Conservation (phyloP, 1,284 basidiomycete genomes). For the Puccinia triticina region DNA sequence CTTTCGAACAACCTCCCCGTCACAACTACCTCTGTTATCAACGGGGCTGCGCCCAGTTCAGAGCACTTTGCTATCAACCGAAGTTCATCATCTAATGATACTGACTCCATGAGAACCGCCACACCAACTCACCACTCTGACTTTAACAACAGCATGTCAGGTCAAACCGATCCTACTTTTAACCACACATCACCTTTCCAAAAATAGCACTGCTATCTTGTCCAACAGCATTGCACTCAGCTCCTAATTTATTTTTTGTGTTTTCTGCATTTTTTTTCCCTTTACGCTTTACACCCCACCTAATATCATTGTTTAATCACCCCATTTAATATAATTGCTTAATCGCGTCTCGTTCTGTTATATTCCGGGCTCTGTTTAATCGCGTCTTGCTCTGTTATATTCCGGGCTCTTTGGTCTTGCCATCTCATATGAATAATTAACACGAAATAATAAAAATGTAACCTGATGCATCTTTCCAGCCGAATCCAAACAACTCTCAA, state of each 20-base stretch:
- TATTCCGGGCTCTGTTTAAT: too few relatives aligned
- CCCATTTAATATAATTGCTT: not conserved
- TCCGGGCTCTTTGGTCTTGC: too few relatives aligned
- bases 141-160: not conserved
- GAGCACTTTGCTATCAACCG: not conserved
- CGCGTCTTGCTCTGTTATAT: too few relatives aligned
- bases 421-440: too few relatives aligned
- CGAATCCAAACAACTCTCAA: too few relatives aligned
- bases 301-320: too few relatives aligned
- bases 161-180: not conserved
- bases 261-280: not conserved
- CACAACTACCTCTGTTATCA: not conserved
- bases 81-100: not conserved
- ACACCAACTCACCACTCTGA: not conserved
- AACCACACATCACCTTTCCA: not conserved
- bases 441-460: too few relatives aligned
- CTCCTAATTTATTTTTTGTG: not conserved
- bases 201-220: not conserved
- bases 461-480: too few relatives aligned
- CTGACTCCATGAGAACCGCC: not conserved
- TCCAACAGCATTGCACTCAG: not conserved
- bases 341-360: not conserved
- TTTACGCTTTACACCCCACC: not conserved
- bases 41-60: not conserved
- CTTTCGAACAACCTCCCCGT: not conserved